Percentiles rank a stretch among this genome's conserved stretches.
Evolutionary conservation across 2,329 filamentous ascomycete genomes (phyloP).

Genomic region (Lachnellula occidentalis): DNA sequence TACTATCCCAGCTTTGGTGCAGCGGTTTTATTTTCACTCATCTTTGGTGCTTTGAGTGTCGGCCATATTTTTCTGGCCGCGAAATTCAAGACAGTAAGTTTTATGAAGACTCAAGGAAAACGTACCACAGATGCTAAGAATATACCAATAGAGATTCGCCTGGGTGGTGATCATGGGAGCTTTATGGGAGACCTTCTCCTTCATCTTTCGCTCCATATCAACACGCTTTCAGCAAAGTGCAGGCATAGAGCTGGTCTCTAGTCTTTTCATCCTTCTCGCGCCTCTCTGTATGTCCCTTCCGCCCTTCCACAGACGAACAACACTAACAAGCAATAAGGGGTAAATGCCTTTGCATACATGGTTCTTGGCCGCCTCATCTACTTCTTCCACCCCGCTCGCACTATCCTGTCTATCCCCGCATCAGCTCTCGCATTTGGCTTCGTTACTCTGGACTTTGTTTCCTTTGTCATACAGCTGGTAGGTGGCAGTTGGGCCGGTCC

Average conservation of each 20-base stretch:
- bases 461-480: constrained; percentile 31
- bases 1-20: constrained; percentile 35
- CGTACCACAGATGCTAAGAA: not conserved
- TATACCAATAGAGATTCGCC: constrained; percentile 29
- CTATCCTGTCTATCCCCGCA: constrained; percentile 26
- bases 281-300: constrained; percentile 17
- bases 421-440: constrained; percentile 37
- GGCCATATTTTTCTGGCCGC: constrained; percentile 31
- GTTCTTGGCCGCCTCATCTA: constrained; percentile 24
- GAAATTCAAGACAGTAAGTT: constrained; percentile 28
- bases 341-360: constrained; percentile 30
- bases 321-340: constrained; percentile 7
- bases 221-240: constrained; percentile 35
- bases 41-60: constrained; percentile 31
- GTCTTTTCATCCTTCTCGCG: constrained; percentile 37
- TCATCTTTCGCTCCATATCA: constrained; percentile 35
- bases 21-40: constrained; percentile 29
- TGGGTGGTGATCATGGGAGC: constrained; percentile 40
- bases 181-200: constrained; percentile 37
- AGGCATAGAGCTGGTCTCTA: constrained; percentile 29
- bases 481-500: constrained; percentile 12
- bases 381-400: constrained; percentile 31
- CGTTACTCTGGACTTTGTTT: constrained; percentile 39
- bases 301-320: not conserved
- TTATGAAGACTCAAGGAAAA: too few relatives aligned